Conservation (phyloP, 768 basidiomycete species). For the Termitomyces eurrhizus region DNA sequence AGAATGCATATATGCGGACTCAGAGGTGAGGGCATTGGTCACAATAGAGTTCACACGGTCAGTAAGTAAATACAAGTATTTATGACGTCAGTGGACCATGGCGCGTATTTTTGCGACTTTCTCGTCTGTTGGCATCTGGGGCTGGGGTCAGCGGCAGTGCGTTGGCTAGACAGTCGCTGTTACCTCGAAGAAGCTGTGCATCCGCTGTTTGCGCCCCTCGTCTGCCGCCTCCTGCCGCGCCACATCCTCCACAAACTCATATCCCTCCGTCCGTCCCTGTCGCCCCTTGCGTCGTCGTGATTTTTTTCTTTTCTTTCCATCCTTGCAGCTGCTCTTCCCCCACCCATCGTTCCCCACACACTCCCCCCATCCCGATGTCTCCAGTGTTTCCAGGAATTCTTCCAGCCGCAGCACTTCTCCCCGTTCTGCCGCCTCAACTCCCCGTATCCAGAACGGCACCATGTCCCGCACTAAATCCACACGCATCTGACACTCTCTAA, state of each 20-base stretch:
- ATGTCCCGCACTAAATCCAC: slow-evolving; percentile 48
- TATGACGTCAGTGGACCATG: slow-evolving; percentile 19
- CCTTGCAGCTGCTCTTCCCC: slow-evolving; percentile 1
- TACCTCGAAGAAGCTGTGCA: slow-evolving; percentile 53
- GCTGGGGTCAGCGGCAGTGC: not conserved
- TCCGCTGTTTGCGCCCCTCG: slow-evolving; percentile 34
- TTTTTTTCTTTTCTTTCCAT: not conserved
- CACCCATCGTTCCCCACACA: not conserved
- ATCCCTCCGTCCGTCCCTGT: slow-evolving; percentile 13
- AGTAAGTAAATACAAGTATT: not conserved
- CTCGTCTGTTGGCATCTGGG: slow-evolving; percentile 51
- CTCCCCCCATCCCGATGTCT: slow-evolving; percentile 15
- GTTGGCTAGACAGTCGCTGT: not conserved
- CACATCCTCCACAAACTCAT: slow-evolving; percentile 43
- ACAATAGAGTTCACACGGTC: slow-evolving; percentile 7
- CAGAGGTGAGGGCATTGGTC: slow-evolving; percentile 45
- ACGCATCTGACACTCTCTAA: slow-evolving; percentile 23
- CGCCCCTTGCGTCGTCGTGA: not conserved
- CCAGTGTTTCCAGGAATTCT: slow-evolving; percentile 36
- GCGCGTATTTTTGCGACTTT: slow-evolving; percentile 47
- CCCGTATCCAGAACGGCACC: slow-evolving; percentile 52
- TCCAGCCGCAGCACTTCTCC: slow-evolving; percentile 41
- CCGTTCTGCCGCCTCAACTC: slow-evolving; percentile 42
- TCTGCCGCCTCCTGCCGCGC: slow-evolving; percentile 35
- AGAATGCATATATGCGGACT: slow-evolving; percentile 80